Conservation (phyloP, 768 basidiomycete species). For the Lentinula sp. region DNA sequence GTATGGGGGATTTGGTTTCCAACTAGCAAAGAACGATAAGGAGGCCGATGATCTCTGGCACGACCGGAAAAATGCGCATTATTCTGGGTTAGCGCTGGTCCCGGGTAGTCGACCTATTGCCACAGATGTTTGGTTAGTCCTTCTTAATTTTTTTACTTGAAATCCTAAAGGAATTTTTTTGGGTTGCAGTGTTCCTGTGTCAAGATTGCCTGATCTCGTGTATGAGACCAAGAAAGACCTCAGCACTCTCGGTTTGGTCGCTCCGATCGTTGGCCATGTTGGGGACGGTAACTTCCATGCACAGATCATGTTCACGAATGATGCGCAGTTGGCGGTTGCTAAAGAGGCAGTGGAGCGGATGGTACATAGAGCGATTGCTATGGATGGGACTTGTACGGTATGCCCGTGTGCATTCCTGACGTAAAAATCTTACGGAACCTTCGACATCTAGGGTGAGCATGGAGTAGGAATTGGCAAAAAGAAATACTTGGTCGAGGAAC, state of each 20-base stretch:
- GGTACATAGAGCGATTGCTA: conserved; percentile 59
- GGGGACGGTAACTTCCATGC: conserved; percentile 60
- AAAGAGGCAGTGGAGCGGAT: conserved; percentile 49
- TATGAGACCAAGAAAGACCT: conserved; percentile 72
- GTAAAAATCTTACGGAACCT: background rate
- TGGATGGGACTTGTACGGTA: conserved; percentile 65
- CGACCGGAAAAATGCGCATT: conserved; percentile 63
- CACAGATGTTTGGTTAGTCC: conserved; percentile 69
- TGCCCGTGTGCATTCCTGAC: background rate
- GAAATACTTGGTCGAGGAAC: conserved; percentile 70
- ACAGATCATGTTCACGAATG: conserved; percentile 49
- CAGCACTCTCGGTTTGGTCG: conserved; percentile 43
- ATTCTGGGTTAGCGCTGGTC: conserved; percentile 47
- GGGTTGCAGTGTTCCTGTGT: conserved; percentile 48
- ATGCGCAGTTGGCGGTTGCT: conserved; percentile 41
- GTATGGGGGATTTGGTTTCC: conserved; percentile 64
- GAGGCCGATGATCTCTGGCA: conserved; percentile 75
- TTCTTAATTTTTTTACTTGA: background rate
- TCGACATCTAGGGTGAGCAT: conserved; percentile 52
- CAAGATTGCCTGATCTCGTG: conserved; percentile 57
- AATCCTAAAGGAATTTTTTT: background rate
- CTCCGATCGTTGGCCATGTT: conserved; percentile 70
- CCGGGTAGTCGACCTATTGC: conserved; percentile 56
- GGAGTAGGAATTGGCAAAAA: conserved; percentile 85
- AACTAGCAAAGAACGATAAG: conserved; percentile 53